Conservation (phyloP, 179 eudicot species). For the Vitellaria paradoxa region DNA sequence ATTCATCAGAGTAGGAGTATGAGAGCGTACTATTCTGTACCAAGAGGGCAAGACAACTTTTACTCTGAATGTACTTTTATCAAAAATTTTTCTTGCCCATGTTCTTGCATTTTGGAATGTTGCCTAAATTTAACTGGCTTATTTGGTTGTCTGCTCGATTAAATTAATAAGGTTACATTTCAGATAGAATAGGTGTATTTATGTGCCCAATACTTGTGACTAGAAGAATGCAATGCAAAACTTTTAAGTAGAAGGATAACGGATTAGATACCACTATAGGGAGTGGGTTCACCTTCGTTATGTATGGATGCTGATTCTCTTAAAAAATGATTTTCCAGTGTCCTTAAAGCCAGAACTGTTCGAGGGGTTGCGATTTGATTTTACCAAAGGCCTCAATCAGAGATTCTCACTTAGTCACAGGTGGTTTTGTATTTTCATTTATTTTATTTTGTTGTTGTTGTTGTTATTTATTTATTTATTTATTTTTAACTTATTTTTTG, state of each 20-base stretch:
- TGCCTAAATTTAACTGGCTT: not conserved
- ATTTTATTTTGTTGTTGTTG: not conserved
- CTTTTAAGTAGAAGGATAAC: not conserved
- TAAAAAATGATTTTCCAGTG: slow-evolving; percentile 45
- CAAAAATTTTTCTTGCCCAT: not conserved
- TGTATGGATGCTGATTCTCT: slow-evolving; percentile 7
- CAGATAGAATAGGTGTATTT: slow-evolving; percentile 1
- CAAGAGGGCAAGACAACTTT: not conserved
- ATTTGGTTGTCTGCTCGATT: not conserved
- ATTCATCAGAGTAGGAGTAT: not conserved
- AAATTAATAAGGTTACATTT: not conserved
- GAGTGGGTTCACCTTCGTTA: not conserved
- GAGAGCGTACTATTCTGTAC: not conserved
- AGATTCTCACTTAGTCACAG: slow-evolving; percentile 91
- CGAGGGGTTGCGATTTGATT: slow-evolving; percentile 94
- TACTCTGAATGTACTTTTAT: not conserved
- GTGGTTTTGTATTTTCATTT: slow-evolving; percentile 27
- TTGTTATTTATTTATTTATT: not conserved
- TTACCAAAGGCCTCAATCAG: slow-evolving; percentile 77
- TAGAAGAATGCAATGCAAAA: not conserved
- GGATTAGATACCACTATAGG: not conserved
- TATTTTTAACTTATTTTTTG: no score
- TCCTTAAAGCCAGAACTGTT: slow-evolving; percentile 89
- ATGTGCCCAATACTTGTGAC: not conserved
- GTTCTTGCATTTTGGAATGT: not conserved